Conservation (phyloP, 768 basidiomycete genomes). For the Tylopilus sp. region DNA sequence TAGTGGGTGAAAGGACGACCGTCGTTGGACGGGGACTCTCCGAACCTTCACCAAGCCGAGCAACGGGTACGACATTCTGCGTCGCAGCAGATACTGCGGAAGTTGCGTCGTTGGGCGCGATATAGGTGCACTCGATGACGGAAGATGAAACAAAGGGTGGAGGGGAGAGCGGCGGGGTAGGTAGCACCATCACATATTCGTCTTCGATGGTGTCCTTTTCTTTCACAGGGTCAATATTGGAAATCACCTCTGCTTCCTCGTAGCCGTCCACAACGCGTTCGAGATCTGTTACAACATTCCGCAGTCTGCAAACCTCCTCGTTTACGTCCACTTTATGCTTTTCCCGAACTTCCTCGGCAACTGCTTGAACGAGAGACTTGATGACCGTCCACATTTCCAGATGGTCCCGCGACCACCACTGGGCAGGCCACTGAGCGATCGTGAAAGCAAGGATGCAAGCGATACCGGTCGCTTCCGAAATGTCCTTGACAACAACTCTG, state of each 20-base stretch:
- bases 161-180: conserved; percentile 22
- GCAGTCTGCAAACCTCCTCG: conserved; percentile 49
- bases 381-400: conserved; percentile 59
- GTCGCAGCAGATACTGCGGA: conserved; percentile 4
- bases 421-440: conserved; percentile 65
- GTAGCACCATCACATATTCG: conserved; percentile 13
- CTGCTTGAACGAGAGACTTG: conserved; percentile 52
- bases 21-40: conserved; percentile 10
- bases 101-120: not conserved
- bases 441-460: conserved; percentile 43
- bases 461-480: conserved; percentile 35
- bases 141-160: conserved; percentile 17
- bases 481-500: conserved; percentile 39
- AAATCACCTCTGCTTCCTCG: conserved; percentile 31
- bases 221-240: conserved; percentile 17
- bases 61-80: conserved; percentile 4
- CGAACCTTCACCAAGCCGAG: not conserved
- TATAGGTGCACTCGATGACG: conserved; percentile 17
- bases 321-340: conserved; percentile 38
- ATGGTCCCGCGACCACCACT: conserved; percentile 65
- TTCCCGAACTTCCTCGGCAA: conserved; percentile 64
- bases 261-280: conserved; percentile 44
- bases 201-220: conserved; percentile 14
- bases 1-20: conserved; percentile 24
- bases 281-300: conserved; percentile 47